A percentile compares a stretch with the other conserved stretches of the same genome.
These are phyloP conservation scores for Curvularia lunata DNA, from an alignment of 2,329 filamentous ascomycete genomes.

Conservation along the genomic window DNA sequence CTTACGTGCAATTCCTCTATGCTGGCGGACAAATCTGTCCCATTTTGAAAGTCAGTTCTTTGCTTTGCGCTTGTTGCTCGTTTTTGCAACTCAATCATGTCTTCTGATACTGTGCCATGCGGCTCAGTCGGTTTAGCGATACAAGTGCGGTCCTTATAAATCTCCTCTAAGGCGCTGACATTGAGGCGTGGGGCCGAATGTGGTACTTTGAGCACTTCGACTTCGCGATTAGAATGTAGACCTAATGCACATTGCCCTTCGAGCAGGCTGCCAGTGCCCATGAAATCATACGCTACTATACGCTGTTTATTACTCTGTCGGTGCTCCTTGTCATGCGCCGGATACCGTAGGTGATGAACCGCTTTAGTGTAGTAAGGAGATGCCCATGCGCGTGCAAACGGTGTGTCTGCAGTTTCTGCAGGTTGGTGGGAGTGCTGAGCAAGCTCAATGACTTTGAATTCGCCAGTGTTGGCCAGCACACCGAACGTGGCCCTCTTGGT, in stretches of 20 bases:
- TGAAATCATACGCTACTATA: constrained; percentile 67
- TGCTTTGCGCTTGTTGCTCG: constrained; percentile 38
- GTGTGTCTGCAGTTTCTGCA: constrained; percentile 26
- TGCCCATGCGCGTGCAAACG: constrained; percentile 46
- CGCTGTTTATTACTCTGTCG: constrained; percentile 55
- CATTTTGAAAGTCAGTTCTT: constrained; percentile 29
- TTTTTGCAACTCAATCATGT: constrained; percentile 44
- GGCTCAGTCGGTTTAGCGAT: constrained; percentile 40
- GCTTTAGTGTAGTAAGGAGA: constrained; percentile 54
- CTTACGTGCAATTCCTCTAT: constrained; percentile 43
- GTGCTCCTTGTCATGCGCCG: constrained; percentile 55
- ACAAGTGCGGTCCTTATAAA: constrained; percentile 45
- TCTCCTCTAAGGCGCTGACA: constrained; percentile 54
- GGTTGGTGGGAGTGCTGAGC: constrained; percentile 56
- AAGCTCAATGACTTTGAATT: constrained; percentile 63
- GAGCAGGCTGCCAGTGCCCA: constrained; percentile 54
- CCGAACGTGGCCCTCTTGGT: constrained; percentile 64
- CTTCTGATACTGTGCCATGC: constrained; percentile 43
- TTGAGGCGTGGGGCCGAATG: constrained; percentile 51
- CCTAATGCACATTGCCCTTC: constrained; percentile 61
- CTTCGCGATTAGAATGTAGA: constrained; percentile 58
- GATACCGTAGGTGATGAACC: constrained; percentile 51
- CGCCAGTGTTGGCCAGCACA: constrained; percentile 64
- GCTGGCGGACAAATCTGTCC: constrained; percentile 34
- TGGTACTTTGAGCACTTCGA: constrained; percentile 59